These are phyloP conservation scores for Xylaria castorea DNA, from an alignment of 495 filamentous ascomycete genomes.

Conservation along the genomic window DNA sequence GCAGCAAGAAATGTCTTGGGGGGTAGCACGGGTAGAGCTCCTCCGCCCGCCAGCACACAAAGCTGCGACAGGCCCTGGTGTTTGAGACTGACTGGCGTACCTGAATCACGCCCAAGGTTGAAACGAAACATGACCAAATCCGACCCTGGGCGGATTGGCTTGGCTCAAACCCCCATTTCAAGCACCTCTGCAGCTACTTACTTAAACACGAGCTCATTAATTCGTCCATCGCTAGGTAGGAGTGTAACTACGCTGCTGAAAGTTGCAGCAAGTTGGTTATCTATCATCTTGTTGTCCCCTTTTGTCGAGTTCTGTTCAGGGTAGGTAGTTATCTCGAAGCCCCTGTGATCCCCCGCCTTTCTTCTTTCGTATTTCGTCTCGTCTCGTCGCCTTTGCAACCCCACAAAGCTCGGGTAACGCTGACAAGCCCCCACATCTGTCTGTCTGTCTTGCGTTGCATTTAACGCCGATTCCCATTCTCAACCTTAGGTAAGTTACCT, in stretches of 20 bases:
- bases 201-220: conserved; percentile 5
- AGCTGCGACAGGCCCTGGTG: conserved; percentile 14
- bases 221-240: background rate
- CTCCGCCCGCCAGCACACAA: conserved; percentile 7
- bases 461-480: conserved; percentile 8
- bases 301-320: background rate
- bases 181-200: background rate
- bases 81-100: conserved; percentile 12
- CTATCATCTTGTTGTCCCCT: conserved; percentile 15
- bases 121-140: background rate
- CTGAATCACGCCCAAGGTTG: background rate
- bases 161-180: background rate
- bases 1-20: conserved; percentile 14
- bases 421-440: background rate
- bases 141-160: background rate
- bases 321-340: conserved; percentile 1
- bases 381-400: conserved; percentile 12
- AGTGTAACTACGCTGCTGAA: background rate
- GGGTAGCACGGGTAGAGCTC: too few species aligned
- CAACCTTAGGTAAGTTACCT: too few species aligned
- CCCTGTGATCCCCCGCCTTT: conserved; percentile 2
- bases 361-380: background rate
- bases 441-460: background rate
- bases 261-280: background rate
- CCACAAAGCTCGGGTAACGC: background rate